These are phyloP conservation scores for Linanthus parryae DNA, from an alignment of 148 eudicot species.

Conservation along the genomic window DNA sequence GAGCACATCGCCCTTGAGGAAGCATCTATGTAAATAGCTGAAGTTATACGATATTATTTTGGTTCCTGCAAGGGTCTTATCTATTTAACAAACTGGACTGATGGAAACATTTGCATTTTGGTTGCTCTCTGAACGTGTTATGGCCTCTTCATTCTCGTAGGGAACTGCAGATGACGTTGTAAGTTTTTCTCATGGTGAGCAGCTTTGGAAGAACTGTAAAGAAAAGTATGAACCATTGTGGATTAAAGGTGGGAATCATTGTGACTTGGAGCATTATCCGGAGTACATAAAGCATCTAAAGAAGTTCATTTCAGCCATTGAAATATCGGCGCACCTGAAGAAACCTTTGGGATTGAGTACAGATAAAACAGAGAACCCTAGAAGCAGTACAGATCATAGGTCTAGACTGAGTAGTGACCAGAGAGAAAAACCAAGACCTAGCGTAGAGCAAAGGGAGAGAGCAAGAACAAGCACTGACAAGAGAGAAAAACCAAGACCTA, in stretches of 20 bases:
- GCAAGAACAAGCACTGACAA: conserved; percentile 43
- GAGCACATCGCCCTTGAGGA: too few relatives aligned
- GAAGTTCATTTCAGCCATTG: conserved; percentile 63
- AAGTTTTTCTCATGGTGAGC: conserved; percentile 80
- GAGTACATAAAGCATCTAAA: conserved; percentile 80
- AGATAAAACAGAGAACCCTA: conserved; percentile 49
- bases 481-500: conserved; percentile 59
- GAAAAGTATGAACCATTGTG: conserved; percentile 86
- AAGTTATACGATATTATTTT: too few relatives aligned
- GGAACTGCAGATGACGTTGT: conserved; percentile 89
- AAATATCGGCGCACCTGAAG: conserved; percentile 43
- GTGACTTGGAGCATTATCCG: conserved; percentile 81
- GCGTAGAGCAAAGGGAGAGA: conserved; percentile 47
- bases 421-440: conserved; percentile 36
- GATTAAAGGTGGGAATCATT: conserved; percentile 83
- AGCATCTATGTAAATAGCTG: too few relatives aligned
- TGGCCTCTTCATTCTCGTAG: conserved; percentile 20
- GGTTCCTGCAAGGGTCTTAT: too few relatives aligned
- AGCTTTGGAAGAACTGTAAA: conserved; percentile 76
- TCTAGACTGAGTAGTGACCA: too few relatives aligned
- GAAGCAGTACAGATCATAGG: conserved; percentile 64
- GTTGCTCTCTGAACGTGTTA: not conserved
- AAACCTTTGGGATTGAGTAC: conserved; percentile 27
- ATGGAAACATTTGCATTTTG: too few relatives aligned
- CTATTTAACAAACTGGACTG: too few relatives aligned